These are phyloP conservation scores for Ajuga reptans DNA, from an alignment of 305 asterid species.

Conservation along the genomic window DNA sequence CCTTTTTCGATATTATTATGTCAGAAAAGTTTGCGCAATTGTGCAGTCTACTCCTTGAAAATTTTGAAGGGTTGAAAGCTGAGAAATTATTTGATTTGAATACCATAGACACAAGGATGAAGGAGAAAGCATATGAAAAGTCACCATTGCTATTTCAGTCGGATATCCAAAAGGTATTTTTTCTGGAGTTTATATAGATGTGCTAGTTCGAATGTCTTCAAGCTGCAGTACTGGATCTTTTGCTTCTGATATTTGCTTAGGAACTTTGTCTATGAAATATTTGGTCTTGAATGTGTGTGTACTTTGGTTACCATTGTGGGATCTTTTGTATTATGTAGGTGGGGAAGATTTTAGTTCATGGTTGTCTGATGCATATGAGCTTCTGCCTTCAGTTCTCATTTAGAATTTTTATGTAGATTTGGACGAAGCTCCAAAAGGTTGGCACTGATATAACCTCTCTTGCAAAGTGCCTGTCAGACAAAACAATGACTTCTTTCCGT, in stretches of 20 bases:
- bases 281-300: neutral
- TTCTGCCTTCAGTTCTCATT: slow-evolving; percentile 7
- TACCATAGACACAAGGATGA: slow-evolving; percentile 59
- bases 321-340: neutral
- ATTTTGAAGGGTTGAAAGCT: slow-evolving; percentile 47
- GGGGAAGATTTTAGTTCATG: neutral
- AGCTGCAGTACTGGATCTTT: neutral
- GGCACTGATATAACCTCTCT: slow-evolving; percentile 63
- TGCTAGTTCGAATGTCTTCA: slow-evolving; percentile 4
- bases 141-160: slow-evolving; percentile 58
- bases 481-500: slow-evolving; percentile 45
- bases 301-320: neutral
- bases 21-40: slow-evolving; percentile 69
- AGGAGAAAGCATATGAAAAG: slow-evolving; percentile 62
- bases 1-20: slow-evolving; percentile 48
- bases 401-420: slow-evolving; percentile 43
- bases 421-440: slow-evolving; percentile 60
- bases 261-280: neutral
- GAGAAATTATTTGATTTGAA: slow-evolving; percentile 51
- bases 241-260: neutral
- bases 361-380: neutral
- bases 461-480: slow-evolving; percentile 57
- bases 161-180: slow-evolving; percentile 68
- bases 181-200: neutral
- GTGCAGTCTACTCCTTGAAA: slow-evolving; percentile 57